Conservation (phyloP, 2,329 filamentous ascomycete species). For the Beauveria australis region DNA sequence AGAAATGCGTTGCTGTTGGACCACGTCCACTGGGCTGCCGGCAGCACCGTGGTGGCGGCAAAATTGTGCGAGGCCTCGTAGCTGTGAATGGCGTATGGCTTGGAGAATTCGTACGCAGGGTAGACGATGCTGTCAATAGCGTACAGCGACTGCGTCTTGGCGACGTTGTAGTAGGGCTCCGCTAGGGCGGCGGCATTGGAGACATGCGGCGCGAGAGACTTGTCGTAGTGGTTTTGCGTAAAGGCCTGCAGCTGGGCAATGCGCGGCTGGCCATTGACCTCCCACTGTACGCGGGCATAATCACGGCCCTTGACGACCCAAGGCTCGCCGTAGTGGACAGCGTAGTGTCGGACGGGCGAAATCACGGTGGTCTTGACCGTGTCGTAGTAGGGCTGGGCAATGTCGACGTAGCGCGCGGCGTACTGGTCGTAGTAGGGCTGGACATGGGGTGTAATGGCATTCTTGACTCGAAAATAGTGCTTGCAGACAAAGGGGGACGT, state of each 20-base stretch:
- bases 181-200: conserved; percentile 48
- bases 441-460: conserved; percentile 61
- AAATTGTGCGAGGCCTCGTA: conserved; percentile 62
- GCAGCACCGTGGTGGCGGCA: conserved; percentile 60
- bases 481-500: conserved; percentile 72
- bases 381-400: conserved; percentile 67
- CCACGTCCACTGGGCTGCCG: conserved; percentile 63
- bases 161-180: conserved; percentile 65
- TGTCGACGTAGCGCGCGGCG: conserved; percentile 72
- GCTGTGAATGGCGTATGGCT: conserved; percentile 63
- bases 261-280: conserved; percentile 67
- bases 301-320: conserved; percentile 58
- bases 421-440: conserved; percentile 82
- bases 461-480: conserved; percentile 64
- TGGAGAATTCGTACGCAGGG: conserved; percentile 65
- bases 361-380: conserved; percentile 56
- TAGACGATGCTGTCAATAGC: conserved; percentile 66
- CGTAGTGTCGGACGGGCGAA: conserved; percentile 57
- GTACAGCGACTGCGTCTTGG: conserved; percentile 53
- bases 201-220: conserved; percentile 66
- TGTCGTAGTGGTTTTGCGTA: conserved; percentile 58
- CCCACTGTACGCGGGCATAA: conserved; percentile 67
- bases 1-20: conserved; percentile 63
- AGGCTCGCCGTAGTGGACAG: conserved; percentile 68
- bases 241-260: conserved; percentile 56